Evolutionary conservation across 495 filamentous ascomycete genomes (phyloP).

Genomic region (Apiosordaria backusii): DNA sequence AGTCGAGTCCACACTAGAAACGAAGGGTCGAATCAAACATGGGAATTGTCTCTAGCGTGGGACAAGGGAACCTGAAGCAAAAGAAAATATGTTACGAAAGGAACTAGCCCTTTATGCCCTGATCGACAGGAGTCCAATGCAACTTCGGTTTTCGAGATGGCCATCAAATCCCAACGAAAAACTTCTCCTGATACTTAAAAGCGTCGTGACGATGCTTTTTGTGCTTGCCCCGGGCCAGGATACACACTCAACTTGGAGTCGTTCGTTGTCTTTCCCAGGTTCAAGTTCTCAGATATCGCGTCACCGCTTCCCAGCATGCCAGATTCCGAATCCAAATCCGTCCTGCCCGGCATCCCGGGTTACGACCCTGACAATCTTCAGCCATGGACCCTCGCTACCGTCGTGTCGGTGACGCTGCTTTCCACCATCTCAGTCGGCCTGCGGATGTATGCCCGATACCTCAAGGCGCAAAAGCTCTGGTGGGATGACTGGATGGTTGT

Average conservation of each 20-base stretch:
- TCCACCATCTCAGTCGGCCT: neutral
- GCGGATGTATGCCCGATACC: constrained; percentile 3
- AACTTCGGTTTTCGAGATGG: neutral
- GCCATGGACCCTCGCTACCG: constrained; percentile 14
- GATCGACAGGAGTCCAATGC: neutral
- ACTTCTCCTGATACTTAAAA: neutral
- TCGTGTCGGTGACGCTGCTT: constrained; percentile 11
- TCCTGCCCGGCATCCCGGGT: neutral
- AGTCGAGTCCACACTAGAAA: neutral
- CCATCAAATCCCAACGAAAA: neutral
- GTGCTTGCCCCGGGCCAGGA: neutral
- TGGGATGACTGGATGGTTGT: constrained; percentile 18
- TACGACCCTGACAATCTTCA: constrained; percentile 16
- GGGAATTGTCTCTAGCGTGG: neutral
- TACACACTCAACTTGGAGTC: neutral
- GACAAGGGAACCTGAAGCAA: neutral
- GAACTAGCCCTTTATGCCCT: neutral
- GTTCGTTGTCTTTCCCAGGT: neutral
- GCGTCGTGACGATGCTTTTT: neutral
- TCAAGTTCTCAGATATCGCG: neutral
- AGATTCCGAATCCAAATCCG: neutral
- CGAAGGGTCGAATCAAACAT: neutral
- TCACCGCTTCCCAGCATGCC: neutral
- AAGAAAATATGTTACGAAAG: neutral
- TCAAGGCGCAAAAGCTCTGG: constrained; percentile 15